These are phyloP conservation scores for Monsonia emarginata DNA, from an alignment of 441 rosid species.

Conservation along the genomic window DNA sequence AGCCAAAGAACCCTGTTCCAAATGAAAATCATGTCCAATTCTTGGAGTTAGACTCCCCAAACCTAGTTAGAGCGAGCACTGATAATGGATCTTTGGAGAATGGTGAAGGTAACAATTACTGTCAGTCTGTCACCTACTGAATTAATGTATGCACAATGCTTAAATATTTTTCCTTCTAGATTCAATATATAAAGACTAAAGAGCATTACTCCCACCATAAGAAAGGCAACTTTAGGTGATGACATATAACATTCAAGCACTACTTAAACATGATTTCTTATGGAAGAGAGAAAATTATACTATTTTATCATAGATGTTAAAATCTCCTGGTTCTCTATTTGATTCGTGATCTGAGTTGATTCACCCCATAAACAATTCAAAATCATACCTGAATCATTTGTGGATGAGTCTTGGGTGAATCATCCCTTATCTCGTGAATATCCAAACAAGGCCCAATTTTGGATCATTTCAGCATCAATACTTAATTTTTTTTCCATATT, in stretches of 20 bases:
- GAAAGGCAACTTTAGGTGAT: neutral
- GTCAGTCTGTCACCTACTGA: neutral
- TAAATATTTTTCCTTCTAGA: neutral
- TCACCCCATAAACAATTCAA: too few species aligned
- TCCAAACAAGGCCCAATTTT: too few species aligned
- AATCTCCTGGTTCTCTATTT: too few species aligned
- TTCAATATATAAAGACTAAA: slow-evolving; percentile 1
- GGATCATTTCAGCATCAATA: too few species aligned
- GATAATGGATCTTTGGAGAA: slow-evolving; percentile 31
- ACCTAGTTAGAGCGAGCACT: slow-evolving; percentile 27
- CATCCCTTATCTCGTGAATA: too few species aligned
- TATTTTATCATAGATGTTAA: too few species aligned
- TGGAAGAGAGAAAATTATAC: neutral
- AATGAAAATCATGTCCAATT: slow-evolving; percentile 36
- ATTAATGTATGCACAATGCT: neutral
- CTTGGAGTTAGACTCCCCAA: slow-evolving; percentile 57
- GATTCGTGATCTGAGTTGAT: too few species aligned
- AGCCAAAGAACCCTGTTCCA: slow-evolving; percentile 23
- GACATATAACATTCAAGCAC: neutral
- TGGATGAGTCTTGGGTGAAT: too few species aligned
- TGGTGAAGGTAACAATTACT: slow-evolving; percentile 34
- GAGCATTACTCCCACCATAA: neutral
- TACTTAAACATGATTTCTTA: neutral
- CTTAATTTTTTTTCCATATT: too few species aligned
- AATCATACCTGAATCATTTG: too few species aligned